Percentiles rank a stretch among this genome's conserved stretches.
phyloP scores from a whole-genome alignment of 1,139 yeast genomes.

The Pneumocystis wakefieldiae region DNA sequence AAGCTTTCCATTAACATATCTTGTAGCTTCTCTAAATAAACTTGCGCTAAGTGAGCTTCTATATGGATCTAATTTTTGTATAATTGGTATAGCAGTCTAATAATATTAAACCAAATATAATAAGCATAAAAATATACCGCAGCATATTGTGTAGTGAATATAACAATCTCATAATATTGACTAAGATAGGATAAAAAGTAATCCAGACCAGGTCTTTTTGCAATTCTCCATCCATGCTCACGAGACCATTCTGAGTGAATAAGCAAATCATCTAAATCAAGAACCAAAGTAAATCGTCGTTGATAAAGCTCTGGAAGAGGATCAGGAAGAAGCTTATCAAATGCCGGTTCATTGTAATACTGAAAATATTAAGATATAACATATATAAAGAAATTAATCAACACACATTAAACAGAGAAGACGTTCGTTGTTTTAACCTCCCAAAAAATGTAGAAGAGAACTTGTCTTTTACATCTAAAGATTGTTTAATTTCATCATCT shows the following conservation, averaged over 20 bases:
- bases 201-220: slow-evolving; percentile 96
- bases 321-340: slow-evolving; percentile 80
- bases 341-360: slow-evolving; percentile 85
- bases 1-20: slow-evolving; percentile 69
- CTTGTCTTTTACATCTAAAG: slow-evolving; percentile 33
- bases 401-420: slow-evolving; percentile 48
- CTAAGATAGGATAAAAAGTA: slow-evolving; percentile 89
- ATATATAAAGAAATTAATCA: slow-evolving; percentile 41
- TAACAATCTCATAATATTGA: slow-evolving; percentile 87
- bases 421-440: slow-evolving; percentile 34
- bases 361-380: slow-evolving; percentile 65
- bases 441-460: background rate
- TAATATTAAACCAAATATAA: background rate
- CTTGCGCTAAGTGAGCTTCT: slow-evolving; percentile 81
- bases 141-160: slow-evolving; percentile 74
- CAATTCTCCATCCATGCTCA: slow-evolving; percentile 94
- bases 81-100: slow-evolving; percentile 66
- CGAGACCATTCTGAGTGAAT: slow-evolving; percentile 88
- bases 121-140: slow-evolving; percentile 17
- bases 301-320: slow-evolving; percentile 87
- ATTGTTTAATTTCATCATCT: slow-evolving; percentile 50
- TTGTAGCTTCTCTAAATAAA: slow-evolving; percentile 78
- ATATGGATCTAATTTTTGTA: slow-evolving; percentile 80
- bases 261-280: slow-evolving; percentile 77
- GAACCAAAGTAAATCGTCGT: slow-evolving; percentile 78